Percentiles rank a stretch among this genome's conserved stretches.
Evolutionary conservation across 768 basidiomycete genomes (phyloP).

Genomic region (Cystobasidium ongulense): DNA sequence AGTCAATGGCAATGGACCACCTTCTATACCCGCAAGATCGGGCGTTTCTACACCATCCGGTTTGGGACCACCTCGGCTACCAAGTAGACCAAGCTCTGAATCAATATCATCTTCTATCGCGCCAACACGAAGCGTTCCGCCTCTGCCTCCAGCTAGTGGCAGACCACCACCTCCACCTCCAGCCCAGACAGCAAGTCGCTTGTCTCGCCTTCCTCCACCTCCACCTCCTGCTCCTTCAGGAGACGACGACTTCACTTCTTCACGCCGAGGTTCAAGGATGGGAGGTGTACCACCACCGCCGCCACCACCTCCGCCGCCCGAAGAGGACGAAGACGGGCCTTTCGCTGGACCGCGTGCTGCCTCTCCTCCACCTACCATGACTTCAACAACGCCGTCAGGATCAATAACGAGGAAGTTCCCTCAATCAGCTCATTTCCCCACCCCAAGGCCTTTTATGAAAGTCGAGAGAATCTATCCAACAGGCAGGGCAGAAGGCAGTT

Average conservation of each 20-base stretch:
- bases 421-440: constrained; percentile 24
- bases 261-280: background rate
- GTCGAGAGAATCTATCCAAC: constrained; percentile 9
- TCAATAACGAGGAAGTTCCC: constrained; percentile 24
- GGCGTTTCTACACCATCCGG: background rate
- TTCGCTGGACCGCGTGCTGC: background rate
- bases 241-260: background rate
- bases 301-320: constrained; percentile 18
- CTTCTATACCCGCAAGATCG: background rate
- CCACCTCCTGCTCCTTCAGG: background rate
- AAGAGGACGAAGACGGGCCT: background rate
- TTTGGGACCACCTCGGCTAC: background rate
- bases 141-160: constrained; percentile 8
- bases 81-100: constrained; percentile 1
- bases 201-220: background rate
- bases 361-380: constrained; percentile 26
- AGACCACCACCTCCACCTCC: constrained; percentile 25
- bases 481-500: constrained; percentile 9
- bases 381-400: constrained; percentile 5
- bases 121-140: constrained; percentile 5
- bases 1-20: background rate
- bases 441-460: constrained; percentile 24
- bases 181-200: background rate
- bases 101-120: background rate
- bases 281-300: constrained; percentile 6